These are phyloP conservation scores for Mycena epipterygia DNA, from an alignment of 768 basidiomycete species.

Conservation along the genomic window DNA sequence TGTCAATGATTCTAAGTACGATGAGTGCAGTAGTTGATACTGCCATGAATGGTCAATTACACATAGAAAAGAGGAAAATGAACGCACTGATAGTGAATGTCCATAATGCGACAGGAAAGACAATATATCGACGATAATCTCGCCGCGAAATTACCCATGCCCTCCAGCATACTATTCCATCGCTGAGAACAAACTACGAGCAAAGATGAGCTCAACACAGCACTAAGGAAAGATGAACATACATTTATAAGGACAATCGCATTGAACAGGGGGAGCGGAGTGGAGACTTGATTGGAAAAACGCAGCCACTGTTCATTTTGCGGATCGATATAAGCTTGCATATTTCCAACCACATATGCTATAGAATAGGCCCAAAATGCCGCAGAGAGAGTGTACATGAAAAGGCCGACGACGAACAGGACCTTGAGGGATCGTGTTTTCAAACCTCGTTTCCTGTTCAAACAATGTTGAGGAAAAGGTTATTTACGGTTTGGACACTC, in stretches of 20 bases:
- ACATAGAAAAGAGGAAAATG: background rate
- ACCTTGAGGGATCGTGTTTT: constrained; percentile 9
- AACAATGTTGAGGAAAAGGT: constrained; percentile 13
- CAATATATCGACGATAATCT: constrained; percentile 15
- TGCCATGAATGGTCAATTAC: constrained; percentile 7
- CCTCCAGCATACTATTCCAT: constrained; percentile 27
- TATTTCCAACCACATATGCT: constrained; percentile 3
- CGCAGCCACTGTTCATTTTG: background rate
- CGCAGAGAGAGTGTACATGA: constrained; percentile 24
- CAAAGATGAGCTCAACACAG: background rate
- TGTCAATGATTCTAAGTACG: constrained; percentile 17
- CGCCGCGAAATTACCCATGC: constrained; percentile 25
- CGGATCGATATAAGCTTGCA: constrained; percentile 25
- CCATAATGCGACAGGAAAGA: constrained; percentile 15
- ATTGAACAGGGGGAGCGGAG: constrained; percentile 17
- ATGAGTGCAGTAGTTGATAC: constrained; percentile 19
- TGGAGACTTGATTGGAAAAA: constrained; percentile 13
- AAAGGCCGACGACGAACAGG: constrained; percentile 21
- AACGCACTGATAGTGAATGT: constrained; percentile 21
- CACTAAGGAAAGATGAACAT: constrained; percentile 6
- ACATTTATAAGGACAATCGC: constrained; percentile 25
- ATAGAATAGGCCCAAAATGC: constrained; percentile 26
- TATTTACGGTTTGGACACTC: constrained; percentile 3
- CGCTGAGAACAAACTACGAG: constrained; percentile 26
- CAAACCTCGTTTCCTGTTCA: constrained; percentile 23